Conservation (phyloP, 306 rosid species). For the Prunus persica region Prunus_persica_NCBIv2 NC_034015.1:21625001-21625500, state of each 20-base stretch:
- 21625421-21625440: no score
- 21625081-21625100: background rate
- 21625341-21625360: no score
- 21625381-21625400: background rate
- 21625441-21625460: background rate
- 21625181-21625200: background rate
- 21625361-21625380: no score
- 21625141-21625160: background rate
- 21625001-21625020: background rate
- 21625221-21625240: no score
- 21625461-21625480: background rate
- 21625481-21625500: conserved; percentile 17
- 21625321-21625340: no score
- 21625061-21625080: background rate
- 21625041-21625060: background rate
- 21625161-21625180: background rate
- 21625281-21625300: no score
- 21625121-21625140: background rate
- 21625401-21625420: no score
- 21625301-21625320: no score
- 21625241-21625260: no score
- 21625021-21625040: no score
- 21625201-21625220: background rate
- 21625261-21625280: no score
- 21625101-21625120: background rate